Percentiles rank a stretch among this genome's conserved stretches.
These are phyloP conservation scores for Stachybotrys elegans DNA, from an alignment of 2,329 filamentous ascomycete genomes.

Conservation along the genomic window DNA sequence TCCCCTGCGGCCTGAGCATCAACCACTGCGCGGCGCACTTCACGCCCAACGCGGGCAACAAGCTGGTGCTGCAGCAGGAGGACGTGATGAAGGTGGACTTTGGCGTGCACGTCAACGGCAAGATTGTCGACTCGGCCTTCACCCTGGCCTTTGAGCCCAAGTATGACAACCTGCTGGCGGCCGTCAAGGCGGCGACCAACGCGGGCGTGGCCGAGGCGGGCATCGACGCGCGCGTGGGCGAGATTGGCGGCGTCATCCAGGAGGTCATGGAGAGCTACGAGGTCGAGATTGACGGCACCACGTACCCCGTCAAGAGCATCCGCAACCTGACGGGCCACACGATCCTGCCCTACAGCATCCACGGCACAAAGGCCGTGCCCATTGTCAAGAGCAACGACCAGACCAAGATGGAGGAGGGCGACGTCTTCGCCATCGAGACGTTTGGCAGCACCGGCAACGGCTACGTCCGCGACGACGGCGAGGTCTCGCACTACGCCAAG, in stretches of 20 bases:
- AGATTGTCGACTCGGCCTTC: slow-evolving; percentile 78
- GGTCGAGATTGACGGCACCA: slow-evolving; percentile 74
- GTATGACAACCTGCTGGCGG: slow-evolving; percentile 69
- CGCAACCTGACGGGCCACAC: slow-evolving; percentile 87
- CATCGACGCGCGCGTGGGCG: slow-evolving; percentile 84
- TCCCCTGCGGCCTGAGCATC: slow-evolving; percentile 77
- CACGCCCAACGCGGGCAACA: slow-evolving; percentile 82
- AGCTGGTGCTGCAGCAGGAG: slow-evolving; percentile 62
- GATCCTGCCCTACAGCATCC: slow-evolving; percentile 84
- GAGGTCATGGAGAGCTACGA: slow-evolving; percentile 94
- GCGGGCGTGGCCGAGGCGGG: slow-evolving; percentile 82
- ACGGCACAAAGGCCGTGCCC: slow-evolving; percentile 88
- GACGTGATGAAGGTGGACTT: slow-evolving; percentile 84
- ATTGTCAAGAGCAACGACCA: slow-evolving; percentile 85
- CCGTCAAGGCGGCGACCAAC: slow-evolving; percentile 73
- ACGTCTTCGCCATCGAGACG: slow-evolving; percentile 92
- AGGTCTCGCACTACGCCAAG: slow-evolving; percentile 85
- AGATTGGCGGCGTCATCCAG: slow-evolving; percentile 79
- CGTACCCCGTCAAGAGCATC: slow-evolving; percentile 77
- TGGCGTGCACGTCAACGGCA: slow-evolving; percentile 74
- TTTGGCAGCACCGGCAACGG: slow-evolving; percentile 92
- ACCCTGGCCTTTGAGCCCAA: slow-evolving; percentile 70
- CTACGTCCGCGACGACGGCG: slow-evolving; percentile 81
- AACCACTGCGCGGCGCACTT: slow-evolving; percentile 86
- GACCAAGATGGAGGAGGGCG: slow-evolving; percentile 97